Evolutionary conservation across 352 stramenopile species (phyloP), one percentile per base, ranked within the genome.

Genomic region (Phytophthora lateralis): DNA sequence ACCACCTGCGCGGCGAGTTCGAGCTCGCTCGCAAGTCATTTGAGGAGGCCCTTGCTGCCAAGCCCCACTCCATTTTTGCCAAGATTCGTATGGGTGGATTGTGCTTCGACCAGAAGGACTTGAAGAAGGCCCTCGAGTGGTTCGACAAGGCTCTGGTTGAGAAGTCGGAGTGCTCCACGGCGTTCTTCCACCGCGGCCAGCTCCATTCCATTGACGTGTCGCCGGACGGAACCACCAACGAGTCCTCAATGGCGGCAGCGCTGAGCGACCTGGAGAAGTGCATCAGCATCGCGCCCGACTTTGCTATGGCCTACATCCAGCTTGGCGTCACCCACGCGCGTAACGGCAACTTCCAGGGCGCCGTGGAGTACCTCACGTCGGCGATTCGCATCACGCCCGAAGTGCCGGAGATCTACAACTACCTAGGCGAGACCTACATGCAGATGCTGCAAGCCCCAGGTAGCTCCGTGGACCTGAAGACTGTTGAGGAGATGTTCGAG

Each of bases 391-490:
- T 93, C 53, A 87, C 80, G 50, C 82, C 85, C 11, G 74, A 88
- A 37, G 85, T 90, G 21, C 85, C 85, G 1, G 85, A 93, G 63
- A 89, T 91, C 47, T 92, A 91, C 78, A 91, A 93, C 57, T 93
- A 93, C 64, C 61, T 93, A n/a, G 85, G 85, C 35, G 85, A 93
- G 65, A 93, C 82, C 50, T 92, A 91, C 71, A 91, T 93, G 85
- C 82, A 93, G 61, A 89, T 89, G 79, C 60, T 85, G 52, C 80
- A 90, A 67, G 37, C 73, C 15, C 80, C 82, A 0, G 73, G 62
- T n/a, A 75, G 70, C 42, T 37, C 52, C 15, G 70, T 91, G 46
- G 76, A 83, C 20, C 57, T 93, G 37, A 72, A 79, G 56, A 72
- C 66, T 6, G 81, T 93, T 21, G 76, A 90, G 49, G 66, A 85